These are phyloP conservation scores for Backusella macrospora DNA, from an alignment of 192 early-diverging fungal species.

Conservation along the genomic window DNA sequence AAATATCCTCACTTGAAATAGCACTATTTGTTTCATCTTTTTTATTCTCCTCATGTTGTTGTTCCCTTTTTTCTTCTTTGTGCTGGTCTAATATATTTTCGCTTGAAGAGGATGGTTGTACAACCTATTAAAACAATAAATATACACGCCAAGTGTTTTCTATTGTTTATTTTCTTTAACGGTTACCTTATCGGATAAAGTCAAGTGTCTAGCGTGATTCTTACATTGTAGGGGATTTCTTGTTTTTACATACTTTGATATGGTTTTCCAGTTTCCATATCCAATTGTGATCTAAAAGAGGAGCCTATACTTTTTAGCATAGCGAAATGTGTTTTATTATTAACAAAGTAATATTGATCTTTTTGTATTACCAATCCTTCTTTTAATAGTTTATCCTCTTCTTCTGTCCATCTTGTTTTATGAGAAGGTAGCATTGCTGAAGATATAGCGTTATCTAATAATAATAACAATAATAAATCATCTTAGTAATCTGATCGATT, in stretches of 20 bases:
- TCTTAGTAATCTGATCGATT: not conserved
- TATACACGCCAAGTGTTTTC: not conserved
- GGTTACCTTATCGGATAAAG: slow-evolving; percentile 44
- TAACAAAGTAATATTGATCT: not conserved
- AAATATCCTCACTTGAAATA: slow-evolving; percentile 5
- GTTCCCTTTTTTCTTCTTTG: not conserved
- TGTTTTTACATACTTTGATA: slow-evolving; percentile 52
- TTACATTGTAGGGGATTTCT: slow-evolving; percentile 64
- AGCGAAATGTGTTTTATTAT: too few relatives aligned
- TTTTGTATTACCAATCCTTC: slow-evolving; percentile 50
- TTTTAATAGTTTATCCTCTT: slow-evolving; percentile 58
- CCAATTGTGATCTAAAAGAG: slow-evolving; percentile 46
- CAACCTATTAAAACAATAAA: slow-evolving; percentile 4
- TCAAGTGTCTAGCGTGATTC: slow-evolving; percentile 62
- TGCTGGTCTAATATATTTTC: not conserved
- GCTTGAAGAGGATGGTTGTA: not conserved
- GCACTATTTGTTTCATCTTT: not conserved
- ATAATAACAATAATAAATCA: too few relatives aligned
- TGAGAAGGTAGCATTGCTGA: slow-evolving; percentile 53
- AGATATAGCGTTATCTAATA: slow-evolving; percentile 39
- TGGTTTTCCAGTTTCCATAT: slow-evolving; percentile 60
- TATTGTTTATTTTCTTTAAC: not conserved
- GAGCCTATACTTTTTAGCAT: not conserved
- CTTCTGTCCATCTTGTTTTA: slow-evolving; percentile 58
- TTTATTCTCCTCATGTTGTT: not conserved